Evolutionary conservation across 345 rosid genomes (phyloP).

Genomic region (Eucalyptus marginata): DNA sequence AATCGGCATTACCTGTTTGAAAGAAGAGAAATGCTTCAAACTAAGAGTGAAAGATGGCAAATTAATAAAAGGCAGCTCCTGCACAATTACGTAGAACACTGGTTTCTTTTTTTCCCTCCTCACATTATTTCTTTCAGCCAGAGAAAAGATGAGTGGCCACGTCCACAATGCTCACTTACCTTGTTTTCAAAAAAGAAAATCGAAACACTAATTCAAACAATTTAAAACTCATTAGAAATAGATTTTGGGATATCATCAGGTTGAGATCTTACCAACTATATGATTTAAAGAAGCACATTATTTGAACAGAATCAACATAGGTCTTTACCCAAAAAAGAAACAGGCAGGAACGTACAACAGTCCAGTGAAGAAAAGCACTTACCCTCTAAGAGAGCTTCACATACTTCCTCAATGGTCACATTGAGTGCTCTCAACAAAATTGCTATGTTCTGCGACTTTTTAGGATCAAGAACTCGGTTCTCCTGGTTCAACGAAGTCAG

Average conservation of each 20-base stretch:
- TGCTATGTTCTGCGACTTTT: conserved; percentile 87
- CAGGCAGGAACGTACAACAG: background rate
- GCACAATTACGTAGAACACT: background rate
- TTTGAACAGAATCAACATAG: background rate
- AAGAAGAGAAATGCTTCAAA: background rate
- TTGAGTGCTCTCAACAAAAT: conserved; percentile 89
- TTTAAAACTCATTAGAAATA: background rate
- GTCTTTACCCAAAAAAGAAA: background rate
- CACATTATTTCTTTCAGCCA: background rate
- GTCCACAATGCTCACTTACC: background rate
- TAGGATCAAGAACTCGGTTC: conserved; percentile 74
- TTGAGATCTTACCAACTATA: background rate
- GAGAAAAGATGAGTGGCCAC: background rate
- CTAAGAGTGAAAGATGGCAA: background rate
- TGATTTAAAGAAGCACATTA: background rate
- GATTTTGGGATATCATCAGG: background rate
- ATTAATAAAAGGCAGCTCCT: background rate
- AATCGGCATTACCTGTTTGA: conserved; percentile 66
- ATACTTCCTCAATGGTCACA: conserved; percentile 86
- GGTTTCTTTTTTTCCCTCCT: background rate
- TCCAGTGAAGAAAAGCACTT: background rate
- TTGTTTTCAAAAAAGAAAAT: background rate
- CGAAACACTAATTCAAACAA: background rate
- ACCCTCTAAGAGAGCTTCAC: conserved; percentile 93
- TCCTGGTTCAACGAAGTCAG: conserved; percentile 29